Base-by-base conservation (phyloP, 257 asterid species). In the Fraxinus americana region DNA sequence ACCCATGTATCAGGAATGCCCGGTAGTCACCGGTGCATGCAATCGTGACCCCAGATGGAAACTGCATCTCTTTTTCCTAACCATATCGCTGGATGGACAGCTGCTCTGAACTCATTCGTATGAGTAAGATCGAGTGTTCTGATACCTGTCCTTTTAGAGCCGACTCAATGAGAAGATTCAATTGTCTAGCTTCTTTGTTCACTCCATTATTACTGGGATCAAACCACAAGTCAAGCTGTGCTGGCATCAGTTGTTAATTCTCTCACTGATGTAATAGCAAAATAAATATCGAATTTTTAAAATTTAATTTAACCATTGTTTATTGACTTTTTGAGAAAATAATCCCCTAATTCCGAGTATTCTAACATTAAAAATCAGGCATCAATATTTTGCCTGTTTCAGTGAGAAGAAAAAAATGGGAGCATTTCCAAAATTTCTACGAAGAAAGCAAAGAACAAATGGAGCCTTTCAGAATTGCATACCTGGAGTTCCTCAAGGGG, bases 1-100 rank as follows among this genome's bases (percentile, higher is more conserved):
- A 91, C 96, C 99, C 99, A 93, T n/a, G 98, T 93, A 84, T 95
- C 99, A 0, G 99, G 99, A 74, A 93, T 88, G 19, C 99, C 99
- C 0, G 98, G 99, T 39, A 95, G 87, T 88, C 99, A 95, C 98
- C 99, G 91, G 71, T 95, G 99, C 97, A 91, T 91, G 86, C 99
- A 95, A 84, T 95, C 99, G 76, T 93, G 97, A 71, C 98, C 99
- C 98, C 98, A 95, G 41, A 86, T 88, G 0, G 94, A 88, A 77
- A 95, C 98, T 1, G 98, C 98, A 69, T 88, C 99, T 79, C 90
- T 95, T 86, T 89, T 89, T 30, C 99, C 98, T 77, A 95, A 72
- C 99, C 98, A 95, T 72, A 86, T 82, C 30, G 97, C 97, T 7
- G 98, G 99, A 86, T 94, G 99, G 66, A 92, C 99, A 81, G 92